These are phyloP conservation scores for Coemansia sp. DNA, from an alignment of 192 early-diverging fungal genomes.

Conservation along the genomic window DNA sequence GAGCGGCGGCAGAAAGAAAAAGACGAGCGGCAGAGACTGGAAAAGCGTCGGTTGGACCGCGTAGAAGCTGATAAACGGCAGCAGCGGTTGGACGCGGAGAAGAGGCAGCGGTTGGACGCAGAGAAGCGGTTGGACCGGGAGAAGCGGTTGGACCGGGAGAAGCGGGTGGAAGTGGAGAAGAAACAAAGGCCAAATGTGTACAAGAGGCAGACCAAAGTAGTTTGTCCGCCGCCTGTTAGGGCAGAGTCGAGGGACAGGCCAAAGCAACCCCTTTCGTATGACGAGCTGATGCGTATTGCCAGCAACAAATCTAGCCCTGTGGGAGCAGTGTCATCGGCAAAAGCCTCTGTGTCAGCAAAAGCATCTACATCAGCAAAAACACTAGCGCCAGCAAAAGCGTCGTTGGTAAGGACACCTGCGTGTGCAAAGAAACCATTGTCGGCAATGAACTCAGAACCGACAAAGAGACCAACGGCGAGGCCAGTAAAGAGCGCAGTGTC, in stretches of 20 bases:
- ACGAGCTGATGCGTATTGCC: slow-evolving; percentile 51
- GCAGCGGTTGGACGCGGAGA: slow-evolving; percentile 32
- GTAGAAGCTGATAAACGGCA: slow-evolving; percentile 29
- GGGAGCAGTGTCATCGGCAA: neutral
- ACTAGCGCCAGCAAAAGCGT: neutral
- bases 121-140: neutral
- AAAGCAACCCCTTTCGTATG: slow-evolving; percentile 27
- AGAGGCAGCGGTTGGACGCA: slow-evolving; percentile 14
- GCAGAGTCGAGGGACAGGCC: neutral
- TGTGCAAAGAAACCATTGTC: neutral
- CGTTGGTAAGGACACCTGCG: neutral
- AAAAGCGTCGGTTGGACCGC: neutral
- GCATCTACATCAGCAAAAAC: neutral
- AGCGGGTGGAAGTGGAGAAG: neutral
- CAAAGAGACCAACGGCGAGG: neutral
- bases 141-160: neutral
- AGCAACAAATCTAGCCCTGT: neutral
- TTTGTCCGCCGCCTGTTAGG: neutral
- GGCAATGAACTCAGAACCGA: neutral
- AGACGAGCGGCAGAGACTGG: neutral
- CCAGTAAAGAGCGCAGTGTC: neutral
- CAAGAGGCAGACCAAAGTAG: too few species aligned
- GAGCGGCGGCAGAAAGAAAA: neutral
- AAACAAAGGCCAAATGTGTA: neutral
- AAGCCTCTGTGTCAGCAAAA: neutral